Evolutionary conservation across 73 alveolate genomes (phyloP).

Genomic region (Paramecium pentaurelia): DNA sequence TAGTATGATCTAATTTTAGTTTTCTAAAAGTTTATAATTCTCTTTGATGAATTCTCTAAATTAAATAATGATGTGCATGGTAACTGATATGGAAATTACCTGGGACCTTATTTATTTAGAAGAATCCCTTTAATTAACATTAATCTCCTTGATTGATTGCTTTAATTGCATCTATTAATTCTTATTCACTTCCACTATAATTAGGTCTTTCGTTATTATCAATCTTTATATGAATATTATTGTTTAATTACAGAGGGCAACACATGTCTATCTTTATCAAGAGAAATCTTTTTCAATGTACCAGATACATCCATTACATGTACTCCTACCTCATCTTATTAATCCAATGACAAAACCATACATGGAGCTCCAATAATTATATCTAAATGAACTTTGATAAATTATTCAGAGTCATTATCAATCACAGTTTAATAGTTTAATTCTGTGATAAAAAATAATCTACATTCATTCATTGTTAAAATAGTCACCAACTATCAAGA

Average conservation of each 20-base stretch:
- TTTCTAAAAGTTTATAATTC: background rate
- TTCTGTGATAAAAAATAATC: background rate
- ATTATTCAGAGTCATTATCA: conserved; percentile 22
- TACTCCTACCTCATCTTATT: conserved; percentile 39
- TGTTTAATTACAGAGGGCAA: background rate
- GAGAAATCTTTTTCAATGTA: background rate
- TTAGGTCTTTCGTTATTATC: background rate
- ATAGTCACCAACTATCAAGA: background rate
- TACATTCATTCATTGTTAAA: background rate
- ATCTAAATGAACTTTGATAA: conserved; percentile 9
- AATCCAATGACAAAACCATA: background rate
- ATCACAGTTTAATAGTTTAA: conserved; percentile 21
- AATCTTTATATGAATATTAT: background rate
- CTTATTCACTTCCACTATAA: conserved; percentile 45
- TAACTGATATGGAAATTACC: conserved; percentile 61
- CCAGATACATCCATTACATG: conserved; percentile 31
- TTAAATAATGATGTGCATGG: conserved; percentile 44
- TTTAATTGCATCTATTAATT: conserved; percentile 30
- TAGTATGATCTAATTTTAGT: conserved; percentile 39
- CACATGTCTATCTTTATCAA: background rate
- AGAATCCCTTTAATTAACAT: conserved; percentile 32
- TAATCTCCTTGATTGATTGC: conserved; percentile 46
- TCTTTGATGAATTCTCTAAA: background rate
- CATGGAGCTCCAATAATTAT: background rate
- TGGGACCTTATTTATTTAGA: conserved; percentile 52